phyloP scores from a whole-genome alignment of 352 stramenopile species.

The Globisporangium nodosum region DNA sequence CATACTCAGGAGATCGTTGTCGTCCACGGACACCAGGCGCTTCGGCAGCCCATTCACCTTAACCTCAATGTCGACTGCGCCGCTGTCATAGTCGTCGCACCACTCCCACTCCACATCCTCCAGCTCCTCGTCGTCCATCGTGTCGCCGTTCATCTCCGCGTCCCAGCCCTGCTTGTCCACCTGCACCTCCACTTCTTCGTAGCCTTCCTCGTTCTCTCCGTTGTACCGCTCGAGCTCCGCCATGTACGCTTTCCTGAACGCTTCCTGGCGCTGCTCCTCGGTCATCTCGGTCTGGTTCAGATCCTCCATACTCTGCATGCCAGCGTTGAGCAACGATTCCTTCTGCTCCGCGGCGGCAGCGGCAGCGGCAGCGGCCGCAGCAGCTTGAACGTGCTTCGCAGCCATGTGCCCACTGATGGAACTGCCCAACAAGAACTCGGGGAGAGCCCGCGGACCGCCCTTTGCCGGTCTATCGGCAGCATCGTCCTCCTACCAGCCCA shows the following conservation, averaged over 20 bases:
- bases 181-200: conserved; percentile 71
- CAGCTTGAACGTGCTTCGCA: conserved; percentile 65
- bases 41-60: conserved; percentile 65
- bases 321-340: conserved; percentile 22
- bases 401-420: conserved; percentile 86
- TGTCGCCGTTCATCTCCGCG: conserved; percentile 72
- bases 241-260: conserved; percentile 79
- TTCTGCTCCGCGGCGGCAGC: conserved; percentile 24
- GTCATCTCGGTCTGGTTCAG: conserved; percentile 67
- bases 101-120: conserved; percentile 85
- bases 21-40: conserved; percentile 58
- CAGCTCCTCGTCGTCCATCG: conserved; percentile 68
- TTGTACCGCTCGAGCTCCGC: conserved; percentile 84
- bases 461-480: conserved; percentile 42
- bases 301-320: conserved; percentile 47
- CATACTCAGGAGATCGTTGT: conserved; percentile 81
- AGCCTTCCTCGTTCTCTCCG: conserved; percentile 62
- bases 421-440: conserved; percentile 77
- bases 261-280: conserved; percentile 76
- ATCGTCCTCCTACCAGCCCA: conserved; percentile 38
- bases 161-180: conserved; percentile 84
- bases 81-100: conserved; percentile 58
- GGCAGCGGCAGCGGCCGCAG: conserved; percentile 16
- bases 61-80: conserved; percentile 39
- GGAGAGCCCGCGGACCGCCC: conserved; percentile 47